Percentiles rank a stretch among this genome's conserved stretches.
Evolutionary conservation across 176 grass and related monocot species (phyloP).

Genomic region (Triticum timopheevii): DNA sequence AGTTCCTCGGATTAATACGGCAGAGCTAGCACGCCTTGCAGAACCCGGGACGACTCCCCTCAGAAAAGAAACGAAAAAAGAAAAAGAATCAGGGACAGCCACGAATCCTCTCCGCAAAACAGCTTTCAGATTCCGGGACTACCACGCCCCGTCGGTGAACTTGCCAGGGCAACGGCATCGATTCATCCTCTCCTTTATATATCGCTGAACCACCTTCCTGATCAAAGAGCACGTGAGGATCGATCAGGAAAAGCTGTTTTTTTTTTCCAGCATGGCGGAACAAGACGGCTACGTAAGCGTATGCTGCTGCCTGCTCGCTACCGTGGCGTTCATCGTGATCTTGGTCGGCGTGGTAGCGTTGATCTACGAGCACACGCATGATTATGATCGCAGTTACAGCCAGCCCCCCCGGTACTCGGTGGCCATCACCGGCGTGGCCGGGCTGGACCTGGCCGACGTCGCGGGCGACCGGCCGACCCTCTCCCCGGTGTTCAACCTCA

Average conservation of each 20-base stretch:
- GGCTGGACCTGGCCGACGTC: neutral
- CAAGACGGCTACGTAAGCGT: neutral
- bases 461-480: neutral
- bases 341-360: neutral
- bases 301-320: neutral
- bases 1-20: neutral
- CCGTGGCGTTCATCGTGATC: neutral
- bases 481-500: conserved; percentile 35
- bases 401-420: neutral
- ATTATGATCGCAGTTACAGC: neutral
- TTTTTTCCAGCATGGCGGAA: neutral
- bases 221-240: neutral
- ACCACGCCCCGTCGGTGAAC: neutral
- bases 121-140: neutral
- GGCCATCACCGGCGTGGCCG: neutral
- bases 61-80: no score
- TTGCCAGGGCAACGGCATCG: neutral
- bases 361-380: no score
- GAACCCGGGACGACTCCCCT: no score
- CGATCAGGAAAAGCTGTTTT: neutral
- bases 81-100: no score
- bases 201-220: neutral
- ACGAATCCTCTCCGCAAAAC: neutral
- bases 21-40: neutral
- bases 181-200: neutral